Evolutionary conservation across 495 filamentous ascomycete genomes (phyloP).

Genomic region (Xylaria cubensis): DNA sequence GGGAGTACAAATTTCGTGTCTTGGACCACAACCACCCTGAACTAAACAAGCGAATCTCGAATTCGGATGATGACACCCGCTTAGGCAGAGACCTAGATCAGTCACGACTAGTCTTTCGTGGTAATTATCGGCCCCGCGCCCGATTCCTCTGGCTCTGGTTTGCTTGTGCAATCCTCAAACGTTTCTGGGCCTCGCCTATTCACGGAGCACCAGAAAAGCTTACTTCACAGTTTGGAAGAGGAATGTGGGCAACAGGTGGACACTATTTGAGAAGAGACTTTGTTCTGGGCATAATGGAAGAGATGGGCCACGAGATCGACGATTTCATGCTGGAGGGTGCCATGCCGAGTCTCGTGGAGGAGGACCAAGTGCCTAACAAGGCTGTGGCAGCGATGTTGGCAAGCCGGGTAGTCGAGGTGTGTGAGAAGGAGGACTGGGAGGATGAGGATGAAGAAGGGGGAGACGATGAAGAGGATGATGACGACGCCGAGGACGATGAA

Average conservation of each 20-base stretch:
- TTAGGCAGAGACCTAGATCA: background rate
- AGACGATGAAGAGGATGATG: background rate
- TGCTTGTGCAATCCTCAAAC: background rate
- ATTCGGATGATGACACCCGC: background rate
- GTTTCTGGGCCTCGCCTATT: background rate
- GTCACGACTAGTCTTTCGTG: background rate
- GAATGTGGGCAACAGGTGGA: background rate
- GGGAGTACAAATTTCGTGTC: no score
- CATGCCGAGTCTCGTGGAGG: background rate
- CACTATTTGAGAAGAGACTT: constrained; percentile 3
- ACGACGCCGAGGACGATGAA: background rate
- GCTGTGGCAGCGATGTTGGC: background rate
- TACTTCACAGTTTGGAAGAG: background rate
- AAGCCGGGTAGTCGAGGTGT: background rate
- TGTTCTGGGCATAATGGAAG: background rate
- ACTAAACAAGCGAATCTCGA: no score
- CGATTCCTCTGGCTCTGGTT: constrained; percentile 6
- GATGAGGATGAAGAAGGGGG: no score
- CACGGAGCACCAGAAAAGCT: background rate
- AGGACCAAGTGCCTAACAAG: background rate
- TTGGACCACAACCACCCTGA: no score
- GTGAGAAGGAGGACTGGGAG: background rate
- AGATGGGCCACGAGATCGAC: background rate
- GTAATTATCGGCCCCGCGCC: background rate
- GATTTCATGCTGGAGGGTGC: background rate